Percentiles rank a stretch among this genome's conserved stretches.
phyloP scores from a whole-genome alignment of 2,329 filamentous ascomycete genomes.

The Endothia cerciana region DNA sequence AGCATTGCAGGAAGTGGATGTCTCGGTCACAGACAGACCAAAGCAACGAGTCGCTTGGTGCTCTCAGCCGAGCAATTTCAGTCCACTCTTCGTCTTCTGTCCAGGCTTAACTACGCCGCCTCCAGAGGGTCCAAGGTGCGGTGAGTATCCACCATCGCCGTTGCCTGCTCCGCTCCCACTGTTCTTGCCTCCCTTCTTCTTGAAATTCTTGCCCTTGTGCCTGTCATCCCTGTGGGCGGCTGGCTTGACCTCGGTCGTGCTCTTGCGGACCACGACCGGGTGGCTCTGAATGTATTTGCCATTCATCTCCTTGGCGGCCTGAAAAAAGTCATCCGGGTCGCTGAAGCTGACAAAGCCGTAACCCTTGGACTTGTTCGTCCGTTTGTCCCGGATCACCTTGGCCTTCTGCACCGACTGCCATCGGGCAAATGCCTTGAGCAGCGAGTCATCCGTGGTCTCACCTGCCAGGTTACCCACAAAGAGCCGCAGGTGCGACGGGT shows the following conservation, averaged over 20 bases:
- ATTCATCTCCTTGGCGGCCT: slow-evolving; percentile 96
- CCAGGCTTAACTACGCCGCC: slow-evolving; percentile 64
- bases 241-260: slow-evolving; percentile 88
- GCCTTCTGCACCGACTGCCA: slow-evolving; percentile 91
- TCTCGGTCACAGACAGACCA: not conserved
- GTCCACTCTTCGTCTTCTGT: slow-evolving; percentile 69
- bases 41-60: not conserved
- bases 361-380: slow-evolving; percentile 93
- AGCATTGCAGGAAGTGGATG: not conserved
- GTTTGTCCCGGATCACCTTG: slow-evolving; percentile 91
- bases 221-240: slow-evolving; percentile 67
- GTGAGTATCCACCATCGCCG: slow-evolving; percentile 48
- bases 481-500: slow-evolving; percentile 88
- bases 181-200: slow-evolving; percentile 42
- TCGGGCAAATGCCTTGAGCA: slow-evolving; percentile 89
- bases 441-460: slow-evolving; percentile 94
- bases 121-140: slow-evolving; percentile 52
- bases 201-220: slow-evolving; percentile 55
- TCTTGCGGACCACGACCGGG: slow-evolving; percentile 83
- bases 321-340: slow-evolving; percentile 94
- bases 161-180: slow-evolving; percentile 39
- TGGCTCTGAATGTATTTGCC: slow-evolving; percentile 99
- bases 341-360: slow-evolving; percentile 97
- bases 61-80: slow-evolving; percentile 61
- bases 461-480: slow-evolving; percentile 97